Evolutionary conservation across 1,139 yeast species (phyloP), one percentile per base, ranked within the genome.

Genomic region (Spathaspora sp.): DNA sequence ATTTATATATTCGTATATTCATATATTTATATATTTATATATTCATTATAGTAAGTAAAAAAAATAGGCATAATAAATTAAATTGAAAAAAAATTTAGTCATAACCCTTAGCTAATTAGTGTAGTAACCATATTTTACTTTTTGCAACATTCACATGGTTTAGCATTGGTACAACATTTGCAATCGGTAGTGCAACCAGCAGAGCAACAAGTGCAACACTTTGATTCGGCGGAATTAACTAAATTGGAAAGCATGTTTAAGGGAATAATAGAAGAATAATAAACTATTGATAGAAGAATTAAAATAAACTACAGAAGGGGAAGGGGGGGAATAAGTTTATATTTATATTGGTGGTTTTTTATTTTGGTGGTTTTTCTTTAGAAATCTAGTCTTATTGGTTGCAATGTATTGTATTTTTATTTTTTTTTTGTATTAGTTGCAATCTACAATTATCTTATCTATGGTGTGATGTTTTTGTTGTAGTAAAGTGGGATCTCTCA

Each of bases 141-240:
- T 39, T 51, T 43, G 31, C 58, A 56, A 50, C 68, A 64, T 43
- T 58, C 49, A 49, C 68, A 63, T 31, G 29, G n/a, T 26, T 11
- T 11, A 26, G 29, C 5, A 26, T 7, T 20, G 23, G 23, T 4
- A 7, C 23, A 20, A 20, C 23, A 20, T 20, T 20, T 20, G 23
- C 23, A 20, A 20, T 20, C 7, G 7, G 23, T 52, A 25, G 58
- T 41, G 51, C 60, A 49, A 39, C 61, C 7, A 20, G 23, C 52
- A 25, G 58, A 42, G 51, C 60, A 49, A 39, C 61, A 52, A 25
- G 47, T 58, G 48, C 70, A 66, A 51, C 60, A 61, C 37, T 58
- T 58, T 44, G 48, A 53, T 40, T 50, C 56, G 39, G 56, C 51
- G 48, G 52, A 51, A 52, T 51, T 54, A 47, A 50, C 49, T 39